These are phyloP conservation scores for Hamigera avellanea DNA, from an alignment of 495 filamentous ascomycete genomes.

Conservation along the genomic window DNA sequence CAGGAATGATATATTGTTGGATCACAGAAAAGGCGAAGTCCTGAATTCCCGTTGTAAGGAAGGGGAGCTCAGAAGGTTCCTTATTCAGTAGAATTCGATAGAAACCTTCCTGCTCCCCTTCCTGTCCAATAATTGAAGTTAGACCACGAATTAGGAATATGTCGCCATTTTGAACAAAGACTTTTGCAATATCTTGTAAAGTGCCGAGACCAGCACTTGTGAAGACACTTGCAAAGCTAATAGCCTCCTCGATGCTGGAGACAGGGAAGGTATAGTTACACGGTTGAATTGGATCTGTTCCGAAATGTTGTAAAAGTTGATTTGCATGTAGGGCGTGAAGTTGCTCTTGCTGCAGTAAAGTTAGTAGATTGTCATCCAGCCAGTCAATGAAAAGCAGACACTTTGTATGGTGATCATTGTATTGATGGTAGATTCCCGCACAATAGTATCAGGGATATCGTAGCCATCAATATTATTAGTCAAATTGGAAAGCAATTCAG, in stretches of 20 bases:
- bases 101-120: constrained; percentile 59
- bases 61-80: constrained; percentile 48
- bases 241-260: constrained; percentile 39
- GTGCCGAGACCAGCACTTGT: constrained; percentile 53
- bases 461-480: constrained; percentile 43
- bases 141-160: constrained; percentile 30
- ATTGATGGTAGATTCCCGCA: no score
- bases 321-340: constrained; percentile 52
- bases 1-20: constrained; percentile 41
- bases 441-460: no score
- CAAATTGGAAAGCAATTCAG: constrained; percentile 50
- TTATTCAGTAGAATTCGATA: constrained; percentile 46
- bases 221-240: constrained; percentile 49
- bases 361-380: no score
- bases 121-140: constrained; percentile 46
- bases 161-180: constrained; percentile 44
- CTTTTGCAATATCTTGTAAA: constrained; percentile 45
- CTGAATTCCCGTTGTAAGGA: constrained; percentile 47
- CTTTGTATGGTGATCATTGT: no score
- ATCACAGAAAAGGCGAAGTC: constrained; percentile 46
- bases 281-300: constrained; percentile 34
- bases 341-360: constrained; percentile 63
- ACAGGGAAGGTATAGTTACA: constrained; percentile 54
- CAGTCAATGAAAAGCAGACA: no score
- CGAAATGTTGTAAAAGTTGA: constrained; percentile 36